Evolutionary conservation across 768 basidiomycete genomes (phyloP), one percentile per base, ranked within the genome.

Genomic region (Auricularia sp.): DNA sequence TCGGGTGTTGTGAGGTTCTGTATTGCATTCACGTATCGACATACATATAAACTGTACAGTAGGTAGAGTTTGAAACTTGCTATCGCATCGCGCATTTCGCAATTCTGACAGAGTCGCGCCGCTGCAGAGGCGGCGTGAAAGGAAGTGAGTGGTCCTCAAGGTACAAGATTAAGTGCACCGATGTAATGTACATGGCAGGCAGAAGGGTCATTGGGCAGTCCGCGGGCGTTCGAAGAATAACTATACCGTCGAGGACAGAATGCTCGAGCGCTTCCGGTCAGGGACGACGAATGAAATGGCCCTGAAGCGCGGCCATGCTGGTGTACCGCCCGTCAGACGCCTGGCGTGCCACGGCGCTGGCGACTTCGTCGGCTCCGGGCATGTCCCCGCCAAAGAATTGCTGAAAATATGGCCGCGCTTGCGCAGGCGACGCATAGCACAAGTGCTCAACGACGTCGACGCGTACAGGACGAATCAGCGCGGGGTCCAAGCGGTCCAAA

Each of bases 291-390:
- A 99, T 99, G 75, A 99, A 98, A 39, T 90, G 83, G 21, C 97
- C 97, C 71, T 99, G 97, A 66, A 99, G 77, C 43, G 90, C 86
- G 39, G 97, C 97, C 97, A 99, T 99, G 72, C 94, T 98, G 65
- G 97, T 80, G 51, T 83, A 76, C 71, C 78, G 77, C 0, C 86
- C 87, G 3, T 71, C 70, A 53, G 72, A 69, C 76, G 80, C 79
- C 70, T 87, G 84, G 16, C 74, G 74, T 58, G 77, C 72, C 6
- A 95, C 81, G 5, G 86, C 76, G 47, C 75, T 29, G 62, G 83
- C 79, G 53, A 97, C 73, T 62, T 77, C 72, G 43, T 73, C 72
- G 1, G 83, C 88, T 66, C 93, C 72, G 10, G 62, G 67, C 65
- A 80, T 73, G 6, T 75, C 75, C 42, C 76, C 71, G 76, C 73